These are phyloP conservation scores for Psophocarpus tetragonolobus DNA, from an alignment of 306 rosid species.

Conservation along the genomic window DNA sequence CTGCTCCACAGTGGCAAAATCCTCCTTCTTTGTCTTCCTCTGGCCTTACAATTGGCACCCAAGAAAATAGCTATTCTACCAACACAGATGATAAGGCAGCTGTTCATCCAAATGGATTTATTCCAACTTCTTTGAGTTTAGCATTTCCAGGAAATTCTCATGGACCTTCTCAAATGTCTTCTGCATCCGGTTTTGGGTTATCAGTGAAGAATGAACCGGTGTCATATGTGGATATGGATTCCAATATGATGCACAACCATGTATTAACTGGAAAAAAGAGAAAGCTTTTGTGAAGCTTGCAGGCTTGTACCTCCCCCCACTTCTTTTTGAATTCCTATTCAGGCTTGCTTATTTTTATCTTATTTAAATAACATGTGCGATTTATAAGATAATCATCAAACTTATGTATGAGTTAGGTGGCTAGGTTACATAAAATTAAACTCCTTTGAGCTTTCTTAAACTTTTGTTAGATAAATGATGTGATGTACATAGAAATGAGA, in stretches of 20 bases:
- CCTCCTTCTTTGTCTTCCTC: conserved; percentile 36
- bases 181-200: neutral
- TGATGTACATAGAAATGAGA: conserved; percentile 10
- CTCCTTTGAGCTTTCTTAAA: neutral
- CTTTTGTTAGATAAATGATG: neutral
- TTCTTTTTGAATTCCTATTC: neutral
- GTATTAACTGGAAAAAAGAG: conserved; percentile 31
- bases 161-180: conserved; percentile 18
- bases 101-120: conserved; percentile 14
- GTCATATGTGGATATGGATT: conserved; percentile 11
- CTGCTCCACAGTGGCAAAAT: conserved; percentile 48
- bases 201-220: conserved; percentile 29
- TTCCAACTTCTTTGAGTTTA: conserved; percentile 42
- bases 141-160: conserved; percentile 41
- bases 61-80: neutral
- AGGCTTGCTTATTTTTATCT: neutral
- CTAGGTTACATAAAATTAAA: neutral
- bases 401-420: neutral
- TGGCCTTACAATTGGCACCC: neutral
- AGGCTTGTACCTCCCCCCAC: no score
- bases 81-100: neutral
- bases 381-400: conserved; percentile 1
- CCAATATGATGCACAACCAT: conserved; percentile 19
- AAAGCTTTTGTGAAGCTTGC: conserved; percentile 26
- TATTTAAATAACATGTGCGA: neutral